phyloP scores from a whole-genome alignment of 768 basidiomycete species.

The Psilocybe tampanensis region DNA sequence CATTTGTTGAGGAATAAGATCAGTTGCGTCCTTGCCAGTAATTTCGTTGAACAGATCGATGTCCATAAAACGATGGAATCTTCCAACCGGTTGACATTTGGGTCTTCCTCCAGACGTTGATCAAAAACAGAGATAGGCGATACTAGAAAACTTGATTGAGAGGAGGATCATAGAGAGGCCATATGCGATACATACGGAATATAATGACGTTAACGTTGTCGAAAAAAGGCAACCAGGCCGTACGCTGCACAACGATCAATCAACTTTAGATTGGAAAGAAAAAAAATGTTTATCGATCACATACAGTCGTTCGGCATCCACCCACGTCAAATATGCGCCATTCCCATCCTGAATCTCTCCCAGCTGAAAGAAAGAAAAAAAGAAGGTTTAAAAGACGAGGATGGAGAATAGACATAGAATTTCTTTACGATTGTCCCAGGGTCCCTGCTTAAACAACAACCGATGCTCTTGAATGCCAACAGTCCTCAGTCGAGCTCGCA shows the following conservation, averaged over 20 bases:
- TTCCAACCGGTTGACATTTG: constrained; percentile 69
- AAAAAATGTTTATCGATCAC: constrained; percentile 17
- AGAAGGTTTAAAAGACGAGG: neutral
- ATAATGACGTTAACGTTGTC: constrained; percentile 80
- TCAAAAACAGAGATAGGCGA: constrained; percentile 84
- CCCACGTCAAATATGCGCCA: constrained; percentile 83
- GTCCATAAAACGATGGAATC: constrained; percentile 77
- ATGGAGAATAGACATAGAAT: neutral
- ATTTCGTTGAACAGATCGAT: constrained; percentile 63
- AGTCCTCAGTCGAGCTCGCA: constrained; percentile 71
- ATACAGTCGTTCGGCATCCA: constrained; percentile 67
- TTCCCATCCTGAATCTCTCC: constrained; percentile 44
- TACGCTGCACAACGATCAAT: constrained; percentile 50
- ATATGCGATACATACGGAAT: constrained; percentile 45
- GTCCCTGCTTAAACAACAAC: constrained; percentile 47
- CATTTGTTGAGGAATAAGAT: constrained; percentile 71
- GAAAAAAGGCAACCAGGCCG: constrained; percentile 82
- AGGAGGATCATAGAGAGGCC: neutral
- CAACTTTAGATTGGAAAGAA: constrained; percentile 4
- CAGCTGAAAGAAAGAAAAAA: constrained; percentile 16
- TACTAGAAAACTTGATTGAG: constrained; percentile 33
- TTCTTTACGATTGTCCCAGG: constrained; percentile 36
- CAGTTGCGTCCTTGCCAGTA: constrained; percentile 61
- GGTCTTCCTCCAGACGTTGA: constrained; percentile 71
- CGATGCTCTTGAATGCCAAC: constrained; percentile 71